Percentiles rank a stretch among this genome's conserved stretches.
These are phyloP conservation scores for Solanum clarkiae DNA, from an alignment of 257 asterid species.

Conservation along the genomic window DNA sequence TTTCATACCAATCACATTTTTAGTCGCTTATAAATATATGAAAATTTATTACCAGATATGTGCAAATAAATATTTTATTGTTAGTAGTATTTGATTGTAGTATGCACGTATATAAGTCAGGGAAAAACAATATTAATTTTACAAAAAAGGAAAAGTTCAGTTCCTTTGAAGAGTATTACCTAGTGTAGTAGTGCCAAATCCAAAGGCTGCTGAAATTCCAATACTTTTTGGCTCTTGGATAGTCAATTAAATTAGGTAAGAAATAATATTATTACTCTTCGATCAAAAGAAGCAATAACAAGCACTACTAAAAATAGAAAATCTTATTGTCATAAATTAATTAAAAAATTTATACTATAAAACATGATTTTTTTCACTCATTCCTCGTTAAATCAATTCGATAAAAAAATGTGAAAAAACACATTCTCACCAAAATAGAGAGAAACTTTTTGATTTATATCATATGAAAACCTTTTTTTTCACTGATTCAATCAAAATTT, in stretches of 20 bases:
- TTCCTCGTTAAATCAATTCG: not conserved
- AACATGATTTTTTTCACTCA: not conserved
- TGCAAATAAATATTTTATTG: not conserved
- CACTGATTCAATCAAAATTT: not conserved
- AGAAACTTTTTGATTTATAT: not conserved
- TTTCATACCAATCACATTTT: not conserved
- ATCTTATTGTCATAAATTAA: not conserved
- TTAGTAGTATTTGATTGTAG: not conserved
- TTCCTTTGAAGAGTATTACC: not conserved
- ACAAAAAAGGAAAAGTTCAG: not conserved
- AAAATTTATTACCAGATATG: not conserved
- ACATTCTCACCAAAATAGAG: rapidly evolving
- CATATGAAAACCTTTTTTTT: not conserved
- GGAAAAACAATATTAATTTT: not conserved
- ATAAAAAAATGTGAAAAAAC: not conserved
- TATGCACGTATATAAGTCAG: too few relatives aligned
- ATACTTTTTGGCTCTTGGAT: not conserved
- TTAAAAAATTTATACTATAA: not conserved
- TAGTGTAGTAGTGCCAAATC: not conserved
- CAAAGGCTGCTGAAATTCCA: not conserved
- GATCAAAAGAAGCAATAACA: not conserved
- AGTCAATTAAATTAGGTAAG: not conserved
- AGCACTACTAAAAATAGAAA: not conserved
- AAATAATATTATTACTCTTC: not conserved
- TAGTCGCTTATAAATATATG: too few relatives aligned